Percentiles rank a stretch among this genome's conserved stretches.
These are phyloP conservation scores for Ustilago esculenta DNA, from an alignment of 1,284 basidiomycete genomes.

Conservation along the genomic window DNA sequence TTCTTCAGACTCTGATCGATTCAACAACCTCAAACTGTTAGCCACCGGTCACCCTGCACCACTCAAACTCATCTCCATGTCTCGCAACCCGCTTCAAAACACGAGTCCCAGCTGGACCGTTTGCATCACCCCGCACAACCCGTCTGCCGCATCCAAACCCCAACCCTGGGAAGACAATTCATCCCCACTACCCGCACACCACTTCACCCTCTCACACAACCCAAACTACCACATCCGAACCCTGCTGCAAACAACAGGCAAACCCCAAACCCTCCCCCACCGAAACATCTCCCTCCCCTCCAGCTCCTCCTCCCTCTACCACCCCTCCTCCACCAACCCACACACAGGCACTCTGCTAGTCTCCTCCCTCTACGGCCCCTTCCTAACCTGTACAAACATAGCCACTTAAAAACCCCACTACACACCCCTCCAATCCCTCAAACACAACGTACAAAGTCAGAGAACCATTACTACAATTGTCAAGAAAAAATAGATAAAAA, in stretches of 20 bases:
- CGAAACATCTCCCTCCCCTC: not conserved
- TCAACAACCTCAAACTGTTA: slow-evolving; percentile 69
- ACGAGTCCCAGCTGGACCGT: slow-evolving; percentile 21
- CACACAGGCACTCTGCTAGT: slow-evolving; percentile 37
- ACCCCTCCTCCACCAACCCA: no score
- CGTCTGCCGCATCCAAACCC: no score
- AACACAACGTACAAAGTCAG: no score
- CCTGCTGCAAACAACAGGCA: slow-evolving; percentile 14
- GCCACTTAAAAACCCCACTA: slow-evolving; percentile 12
- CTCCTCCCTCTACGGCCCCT: slow-evolving; percentile 18
- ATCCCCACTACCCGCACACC: slow-evolving; percentile 16
- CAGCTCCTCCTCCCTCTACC: slow-evolving; percentile 14
- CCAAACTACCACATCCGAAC: slow-evolving; percentile 3
- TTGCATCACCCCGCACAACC: slow-evolving; percentile 6
- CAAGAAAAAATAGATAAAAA: not conserved
- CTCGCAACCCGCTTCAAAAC: slow-evolving; percentile 67
- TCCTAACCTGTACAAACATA: slow-evolving; percentile 20
- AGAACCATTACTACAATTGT: slow-evolving; percentile 24
- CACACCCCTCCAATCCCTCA: no score
- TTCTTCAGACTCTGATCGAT: not conserved
- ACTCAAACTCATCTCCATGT: slow-evolving; percentile 70
- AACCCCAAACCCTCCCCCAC: no score
- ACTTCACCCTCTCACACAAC: slow-evolving; percentile 13
- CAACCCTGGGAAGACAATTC: slow-evolving; percentile 7
- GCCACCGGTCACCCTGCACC: slow-evolving; percentile 76